A percentile compares a stretch with the other conserved stretches of the same genome.
phyloP scores from a whole-genome alignment of 768 basidiomycete species.

The Calocybe cyanea region DNA sequence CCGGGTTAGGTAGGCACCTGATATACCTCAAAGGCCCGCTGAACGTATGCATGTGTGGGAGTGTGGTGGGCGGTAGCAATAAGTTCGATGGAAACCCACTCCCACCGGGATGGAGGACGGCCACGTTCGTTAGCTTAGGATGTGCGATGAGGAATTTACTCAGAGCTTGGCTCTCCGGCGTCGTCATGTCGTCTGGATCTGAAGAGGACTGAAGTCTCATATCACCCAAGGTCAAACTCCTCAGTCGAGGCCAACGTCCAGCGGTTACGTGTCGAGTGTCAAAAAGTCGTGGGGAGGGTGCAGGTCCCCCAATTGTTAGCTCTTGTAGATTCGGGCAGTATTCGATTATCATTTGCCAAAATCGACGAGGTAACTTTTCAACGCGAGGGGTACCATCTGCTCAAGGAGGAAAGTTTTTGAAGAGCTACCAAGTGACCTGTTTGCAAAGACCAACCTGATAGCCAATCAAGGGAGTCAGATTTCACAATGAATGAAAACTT shows the following conservation, averaged over 20 bases:
- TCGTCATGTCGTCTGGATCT: conserved; percentile 19
- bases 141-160: conserved; percentile 31
- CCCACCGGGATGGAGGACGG: conserved; percentile 28
- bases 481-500: conserved; percentile 31
- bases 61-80: conserved; percentile 19
- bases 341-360: conserved; percentile 39
- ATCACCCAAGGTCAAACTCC: conserved; percentile 31
- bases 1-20: conserved; percentile 24
- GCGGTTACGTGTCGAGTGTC: conserved; percentile 32
- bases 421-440: background rate
- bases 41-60: conserved; percentile 27
- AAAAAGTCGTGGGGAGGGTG: conserved; percentile 36
- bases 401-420: background rate
- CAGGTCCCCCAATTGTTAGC: conserved; percentile 29
- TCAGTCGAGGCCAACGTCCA: conserved; percentile 34
- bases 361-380: conserved; percentile 33
- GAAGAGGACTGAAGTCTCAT: conserved; percentile 20
- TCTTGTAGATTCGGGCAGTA: conserved; percentile 34
- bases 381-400: conserved; percentile 29
- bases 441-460: conserved; percentile 21
- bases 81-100: conserved; percentile 24
- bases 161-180: conserved; percentile 23
- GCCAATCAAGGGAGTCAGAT: conserved; percentile 32
- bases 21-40: conserved; percentile 29
- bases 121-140: conserved; percentile 23